Conservation (phyloP, 352 stramenopile species). For the Hyaloperonospora arabidopsidis region DNA sequence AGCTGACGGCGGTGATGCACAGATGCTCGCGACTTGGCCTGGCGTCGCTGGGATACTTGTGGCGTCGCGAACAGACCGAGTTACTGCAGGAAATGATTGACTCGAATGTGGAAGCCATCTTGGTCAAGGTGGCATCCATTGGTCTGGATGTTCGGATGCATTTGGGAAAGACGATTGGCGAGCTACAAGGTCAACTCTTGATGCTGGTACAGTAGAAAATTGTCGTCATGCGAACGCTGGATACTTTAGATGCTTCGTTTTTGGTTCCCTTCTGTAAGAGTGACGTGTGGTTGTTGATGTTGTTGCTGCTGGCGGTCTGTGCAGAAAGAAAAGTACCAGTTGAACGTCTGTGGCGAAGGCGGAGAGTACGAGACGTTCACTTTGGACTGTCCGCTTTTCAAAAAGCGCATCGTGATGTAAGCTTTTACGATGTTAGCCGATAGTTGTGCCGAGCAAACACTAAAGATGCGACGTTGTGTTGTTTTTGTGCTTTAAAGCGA, state of each 20-base stretch:
- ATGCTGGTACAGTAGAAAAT: slow-evolving; percentile 38
- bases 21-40: slow-evolving; percentile 90
- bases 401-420: slow-evolving; percentile 88
- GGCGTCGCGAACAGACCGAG: slow-evolving; percentile 87
- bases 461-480: no score
- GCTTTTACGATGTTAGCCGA: slow-evolving; percentile 5
- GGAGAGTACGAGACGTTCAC: slow-evolving; percentile 99
- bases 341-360: slow-evolving; percentile 98
- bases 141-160: slow-evolving; percentile 82
- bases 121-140: slow-evolving; percentile 96
- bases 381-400: slow-evolving; percentile 94
- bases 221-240: neutral
- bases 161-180: slow-evolving; percentile 76
- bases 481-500: slow-evolving; percentile 45
- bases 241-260: neutral
- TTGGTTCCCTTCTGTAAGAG: neutral
- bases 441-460: no score
- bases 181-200: slow-evolving; percentile 87
- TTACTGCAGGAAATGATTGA: slow-evolving; percentile 94
- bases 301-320: neutral
- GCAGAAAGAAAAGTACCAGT: slow-evolving; percentile 91
- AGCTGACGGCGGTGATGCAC: slow-evolving; percentile 6
- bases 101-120: slow-evolving; percentile 88
- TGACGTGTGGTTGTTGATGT: slow-evolving; percentile 5
- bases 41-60: slow-evolving; percentile 94